Evolutionary conservation across 176 grass and related monocot species (phyloP), one percentile per base, ranked within the genome.

Genomic region (Avena sativa): DNA sequence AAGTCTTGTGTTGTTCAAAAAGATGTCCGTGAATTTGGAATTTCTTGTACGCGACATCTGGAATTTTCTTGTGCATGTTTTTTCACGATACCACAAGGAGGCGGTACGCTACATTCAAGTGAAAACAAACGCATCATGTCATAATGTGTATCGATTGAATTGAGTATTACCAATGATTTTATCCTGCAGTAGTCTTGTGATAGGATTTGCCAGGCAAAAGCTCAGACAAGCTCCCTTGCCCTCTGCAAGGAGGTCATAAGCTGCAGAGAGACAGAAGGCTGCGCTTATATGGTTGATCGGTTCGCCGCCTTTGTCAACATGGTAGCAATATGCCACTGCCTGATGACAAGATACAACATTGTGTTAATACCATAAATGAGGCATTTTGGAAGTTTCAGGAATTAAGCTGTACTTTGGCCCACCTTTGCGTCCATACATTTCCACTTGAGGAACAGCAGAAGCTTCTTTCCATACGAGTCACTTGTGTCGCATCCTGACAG

Each of bases 401-500:
- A 34, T 58, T 79, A 5, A 72, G 20, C 12, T 60, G 68, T 81
- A 48, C 30, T 87, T 82, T 1, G 32, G 79, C 62, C 4, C 80
- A 98, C 97, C 97, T 98, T 98, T 61, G 97, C 97, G 20, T 98
- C 97, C 50, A 98, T 93, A 79, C 88, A 96, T 52, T 98, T 98
- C 97, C 97, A 98, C 60, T 94, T 98, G 7, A 96, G 95, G 75
- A 96, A 96, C 17, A 93, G 73, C 25, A 98, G 85, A 70, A 98
- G 94, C 81, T 98, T 98, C 79, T 91, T 98, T 58, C 89, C 97
- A 17, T 85, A 98, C 36, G 89, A 86, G 66, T 98, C 94, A 25
- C 87, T 93, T 8, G 85, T 91, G 86, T 98, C 90, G 36, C 92
- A 98, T 89, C 94, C 90, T 5, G 89, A 91, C 71, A 98, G 81